A percentile compares a stretch with the other conserved stretches of the same genome.
Conservation (phyloP, 129 eudicot species). For the Pseudognaphalium luteoalbum region DNA sequence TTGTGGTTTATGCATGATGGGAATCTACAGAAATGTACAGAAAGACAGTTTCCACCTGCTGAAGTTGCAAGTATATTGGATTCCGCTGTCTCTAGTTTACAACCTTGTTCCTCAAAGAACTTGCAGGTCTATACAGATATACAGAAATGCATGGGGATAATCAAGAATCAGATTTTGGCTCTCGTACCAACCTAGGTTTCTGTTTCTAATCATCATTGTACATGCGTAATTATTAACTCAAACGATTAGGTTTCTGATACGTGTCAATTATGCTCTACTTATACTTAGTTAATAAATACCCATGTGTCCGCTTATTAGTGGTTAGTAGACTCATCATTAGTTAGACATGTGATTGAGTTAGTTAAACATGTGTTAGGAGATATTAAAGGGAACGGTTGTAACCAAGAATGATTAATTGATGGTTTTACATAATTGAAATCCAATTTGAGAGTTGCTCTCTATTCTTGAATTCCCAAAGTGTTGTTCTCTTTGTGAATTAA, state of each 20-base stretch:
- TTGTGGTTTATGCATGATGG: background rate
- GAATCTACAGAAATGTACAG: constrained; percentile 78
- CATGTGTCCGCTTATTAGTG: too few relatives aligned
- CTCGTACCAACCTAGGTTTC: constrained; percentile 66
- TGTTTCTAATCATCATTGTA: constrained; percentile 13
- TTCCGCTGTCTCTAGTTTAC: constrained; percentile 76
- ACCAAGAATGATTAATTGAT: too few relatives aligned
- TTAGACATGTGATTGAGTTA: too few relatives aligned
- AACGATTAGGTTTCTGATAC: constrained; percentile 2
- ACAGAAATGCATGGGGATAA: constrained; percentile 86
- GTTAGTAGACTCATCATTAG: too few relatives aligned
- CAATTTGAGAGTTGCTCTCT: too few relatives aligned
- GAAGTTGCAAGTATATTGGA: constrained; percentile 87
- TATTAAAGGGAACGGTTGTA: too few relatives aligned
- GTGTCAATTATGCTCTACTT: too few relatives aligned
- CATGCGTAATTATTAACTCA: constrained; percentile 12
- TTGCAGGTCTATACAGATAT: constrained; percentile 71
- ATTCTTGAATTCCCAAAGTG: too few relatives aligned
- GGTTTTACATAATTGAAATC: too few relatives aligned
- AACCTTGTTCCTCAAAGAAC: constrained; percentile 77
- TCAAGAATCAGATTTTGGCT: constrained; percentile 85
- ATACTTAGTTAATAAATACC: too few relatives aligned
- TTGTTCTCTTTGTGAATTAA: too few relatives aligned
- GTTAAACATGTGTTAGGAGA: too few relatives aligned
- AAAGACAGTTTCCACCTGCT: constrained; percentile 86